These are phyloP conservation scores for Pestalotiopsis sp. DNA, from an alignment of 2,329 filamentous ascomycete genomes.

Conservation along the genomic window DNA sequence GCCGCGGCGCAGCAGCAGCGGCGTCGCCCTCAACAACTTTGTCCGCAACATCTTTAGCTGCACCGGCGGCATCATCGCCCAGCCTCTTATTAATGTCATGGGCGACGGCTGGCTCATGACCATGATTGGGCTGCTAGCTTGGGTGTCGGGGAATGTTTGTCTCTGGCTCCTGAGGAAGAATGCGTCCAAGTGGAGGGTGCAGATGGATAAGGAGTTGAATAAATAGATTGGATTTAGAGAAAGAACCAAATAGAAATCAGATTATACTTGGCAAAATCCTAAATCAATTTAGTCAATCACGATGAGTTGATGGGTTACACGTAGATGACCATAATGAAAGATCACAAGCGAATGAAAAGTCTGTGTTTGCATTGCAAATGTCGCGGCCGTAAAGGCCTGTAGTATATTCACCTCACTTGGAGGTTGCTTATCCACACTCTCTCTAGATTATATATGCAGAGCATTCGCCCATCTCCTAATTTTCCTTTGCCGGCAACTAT, in stretches of 20 bases:
- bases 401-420: not conserved
- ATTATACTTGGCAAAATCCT: not conserved
- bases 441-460: not conserved
- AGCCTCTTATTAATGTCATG: conserved; percentile 71
- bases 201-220: conserved; percentile 52
- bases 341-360: not conserved
- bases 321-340: not conserved
- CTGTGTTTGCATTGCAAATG: not conserved
- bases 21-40: conserved; percentile 82
- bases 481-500: not conserved
- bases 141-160: conserved; percentile 57
- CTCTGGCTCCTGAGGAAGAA: conserved; percentile 65
- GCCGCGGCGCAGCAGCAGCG: conserved; percentile 69
- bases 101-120: conserved; percentile 80
- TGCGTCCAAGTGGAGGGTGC: conserved; percentile 63
- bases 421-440: not conserved
- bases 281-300: not conserved
- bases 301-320: not conserved
- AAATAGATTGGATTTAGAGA: not conserved
- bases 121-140: conserved; percentile 51
- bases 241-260: not conserved
- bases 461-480: not conserved
- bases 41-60: conserved; percentile 78
- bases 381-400: not conserved
- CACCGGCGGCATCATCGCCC: conserved; percentile 68